A percentile compares a stretch with the other conserved stretches of the same genome.
Evolutionary conservation across 2,329 filamentous ascomycete species (phyloP).

Genomic region (Cercospora sp.): DNA sequence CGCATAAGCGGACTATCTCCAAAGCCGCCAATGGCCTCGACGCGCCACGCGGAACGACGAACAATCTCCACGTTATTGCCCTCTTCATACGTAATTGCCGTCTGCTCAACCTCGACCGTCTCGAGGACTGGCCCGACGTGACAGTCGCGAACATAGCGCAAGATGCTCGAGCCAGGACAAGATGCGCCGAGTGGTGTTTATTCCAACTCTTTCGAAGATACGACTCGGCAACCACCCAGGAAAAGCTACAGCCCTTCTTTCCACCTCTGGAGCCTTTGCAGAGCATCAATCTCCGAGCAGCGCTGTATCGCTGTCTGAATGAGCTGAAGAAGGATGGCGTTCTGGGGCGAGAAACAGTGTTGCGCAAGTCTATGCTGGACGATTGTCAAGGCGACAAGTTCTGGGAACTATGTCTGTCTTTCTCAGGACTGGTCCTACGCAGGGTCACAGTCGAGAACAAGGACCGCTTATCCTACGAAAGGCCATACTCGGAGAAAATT

Average conservation of each 20-base stretch:
- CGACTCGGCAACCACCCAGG: conserved; percentile 73
- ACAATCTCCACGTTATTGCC: conserved; percentile 45
- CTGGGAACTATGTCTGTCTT: conserved; percentile 79
- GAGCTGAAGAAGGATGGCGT: conserved; percentile 84
- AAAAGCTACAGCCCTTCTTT: conserved; percentile 87
- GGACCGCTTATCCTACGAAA: conserved; percentile 37
- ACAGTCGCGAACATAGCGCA: conserved; percentile 67
- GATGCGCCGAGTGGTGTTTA: conserved; percentile 85
- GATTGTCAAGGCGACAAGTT: conserved; percentile 92
- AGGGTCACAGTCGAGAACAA: conserved; percentile 56
- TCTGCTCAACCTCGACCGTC: conserved; percentile 75
- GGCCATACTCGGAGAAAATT: conserved; percentile 54
- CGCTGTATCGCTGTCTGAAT: conserved; percentile 77
- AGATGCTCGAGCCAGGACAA: conserved; percentile 74
- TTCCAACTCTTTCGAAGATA: conserved; percentile 83
- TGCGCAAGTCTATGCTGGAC: conserved; percentile 94
- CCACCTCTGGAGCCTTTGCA: conserved; percentile 87
- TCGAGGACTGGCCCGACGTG: conserved; percentile 78
- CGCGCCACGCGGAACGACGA: neutral
- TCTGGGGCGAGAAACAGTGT: conserved; percentile 73
- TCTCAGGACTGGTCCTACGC: conserved; percentile 81
- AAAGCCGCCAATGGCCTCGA: conserved; percentile 13
- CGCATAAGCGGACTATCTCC: conserved; percentile 26
- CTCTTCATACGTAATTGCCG: conserved; percentile 82
- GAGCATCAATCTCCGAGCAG: conserved; percentile 84